A percentile compares a stretch with the other conserved stretches of the same genome.
phyloP scores from a whole-genome alignment of 2,329 filamentous ascomycete species.

The Scedosporium aurantiacum region DNA sequence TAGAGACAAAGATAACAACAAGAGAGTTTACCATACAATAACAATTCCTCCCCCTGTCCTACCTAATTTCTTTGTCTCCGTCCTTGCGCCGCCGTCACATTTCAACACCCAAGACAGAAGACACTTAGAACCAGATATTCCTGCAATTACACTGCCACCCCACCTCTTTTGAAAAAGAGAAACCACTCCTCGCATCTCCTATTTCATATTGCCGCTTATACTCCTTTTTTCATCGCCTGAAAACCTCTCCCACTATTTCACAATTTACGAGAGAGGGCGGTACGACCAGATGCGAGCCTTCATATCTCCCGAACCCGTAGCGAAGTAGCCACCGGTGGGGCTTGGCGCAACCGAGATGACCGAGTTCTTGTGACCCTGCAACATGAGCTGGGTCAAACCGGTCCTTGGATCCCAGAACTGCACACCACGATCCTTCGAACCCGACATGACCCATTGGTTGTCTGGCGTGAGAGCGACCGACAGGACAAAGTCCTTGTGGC shows the following conservation, averaged over 20 bases:
- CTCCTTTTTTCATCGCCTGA: background rate
- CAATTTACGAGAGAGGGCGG: slow-evolving; percentile 19
- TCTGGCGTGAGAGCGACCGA: slow-evolving; percentile 92
- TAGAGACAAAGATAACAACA: background rate
- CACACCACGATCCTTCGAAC: slow-evolving; percentile 92
- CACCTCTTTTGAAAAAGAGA: background rate
- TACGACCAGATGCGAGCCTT: slow-evolving; percentile 96
- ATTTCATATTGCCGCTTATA: background rate
- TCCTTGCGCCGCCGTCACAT: slow-evolving; percentile 1
- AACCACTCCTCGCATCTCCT: background rate
- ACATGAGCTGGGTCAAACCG: slow-evolving; percentile 90
- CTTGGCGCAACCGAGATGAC: slow-evolving; percentile 96
- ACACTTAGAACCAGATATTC: background rate
- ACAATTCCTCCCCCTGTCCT: background rate
- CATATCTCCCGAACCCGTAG: slow-evolving; percentile 95
- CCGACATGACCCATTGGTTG: slow-evolving; percentile 89
- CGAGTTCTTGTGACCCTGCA: slow-evolving; percentile 97
- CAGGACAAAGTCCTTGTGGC: slow-evolving; percentile 96
- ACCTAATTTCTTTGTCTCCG: background rate
- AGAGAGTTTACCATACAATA: background rate
- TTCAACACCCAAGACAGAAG: slow-evolving; percentile 4
- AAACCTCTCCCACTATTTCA: background rate
- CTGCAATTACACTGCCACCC: background rate
- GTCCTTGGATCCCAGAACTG: slow-evolving; percentile 98
- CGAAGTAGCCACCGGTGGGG: slow-evolving; percentile 78